phyloP scores from a whole-genome alignment of 192 early-diverging fungal species.

The Kickxella alabastrina region DNA sequence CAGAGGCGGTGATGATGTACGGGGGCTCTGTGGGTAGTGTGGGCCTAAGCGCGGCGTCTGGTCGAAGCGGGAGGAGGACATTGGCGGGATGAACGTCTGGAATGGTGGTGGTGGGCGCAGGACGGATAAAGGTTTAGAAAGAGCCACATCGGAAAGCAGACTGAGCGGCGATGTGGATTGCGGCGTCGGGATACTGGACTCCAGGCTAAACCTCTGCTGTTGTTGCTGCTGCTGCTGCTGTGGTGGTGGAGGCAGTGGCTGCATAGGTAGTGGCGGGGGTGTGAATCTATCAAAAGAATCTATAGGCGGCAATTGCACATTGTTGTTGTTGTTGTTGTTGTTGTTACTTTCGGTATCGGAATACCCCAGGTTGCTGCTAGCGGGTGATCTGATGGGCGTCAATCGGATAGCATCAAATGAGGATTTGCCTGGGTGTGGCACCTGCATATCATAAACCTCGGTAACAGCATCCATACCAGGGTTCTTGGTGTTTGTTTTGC shows the following conservation, averaged over 20 bases:
- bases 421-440: no score
- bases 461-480: no score
- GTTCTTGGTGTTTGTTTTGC: no score
- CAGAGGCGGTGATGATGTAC: not conserved
- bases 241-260: no score
- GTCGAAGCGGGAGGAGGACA: constrained; percentile 17
- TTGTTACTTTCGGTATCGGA: not conserved
- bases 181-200: not conserved
- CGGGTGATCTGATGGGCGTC: no score
- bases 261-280: not conserved
- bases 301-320: not conserved
- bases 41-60: constrained; percentile 2
- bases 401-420: no score
- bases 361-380: no score
- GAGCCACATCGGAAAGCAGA: constrained; percentile 7
- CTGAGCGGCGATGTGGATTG: constrained; percentile 1
- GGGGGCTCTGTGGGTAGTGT: no score
- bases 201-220: not conserved
- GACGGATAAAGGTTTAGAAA: not conserved
- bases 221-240: no score
- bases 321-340: not conserved
- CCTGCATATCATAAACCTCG: no score
- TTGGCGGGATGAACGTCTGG: not conserved
- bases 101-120: not conserved
- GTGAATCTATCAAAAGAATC: constrained; percentile 6